Evolutionary conservation across 2,329 filamentous ascomycete genomes (phyloP).

Genomic region (Colletotrichum incanum): DNA sequence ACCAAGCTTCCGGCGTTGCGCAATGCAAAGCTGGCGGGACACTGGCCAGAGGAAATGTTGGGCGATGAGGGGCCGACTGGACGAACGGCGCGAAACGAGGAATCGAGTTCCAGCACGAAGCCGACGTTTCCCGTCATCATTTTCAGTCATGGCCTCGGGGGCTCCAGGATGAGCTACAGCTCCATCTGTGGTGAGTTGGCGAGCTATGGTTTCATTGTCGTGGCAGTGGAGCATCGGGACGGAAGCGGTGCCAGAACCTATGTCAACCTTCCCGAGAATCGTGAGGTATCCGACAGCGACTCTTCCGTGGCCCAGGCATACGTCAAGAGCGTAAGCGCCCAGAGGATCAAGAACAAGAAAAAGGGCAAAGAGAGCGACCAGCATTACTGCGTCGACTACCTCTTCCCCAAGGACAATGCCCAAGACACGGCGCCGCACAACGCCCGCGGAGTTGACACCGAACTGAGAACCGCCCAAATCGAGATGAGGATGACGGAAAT

Average conservation of each 20-base stretch:
- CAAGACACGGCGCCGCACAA: constrained; percentile 69
- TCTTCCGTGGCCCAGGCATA: constrained; percentile 49
- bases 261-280: constrained; percentile 68
- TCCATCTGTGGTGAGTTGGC: constrained; percentile 77
- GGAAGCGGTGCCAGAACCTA: constrained; percentile 74
- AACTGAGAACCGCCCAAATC: constrained; percentile 74
- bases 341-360: constrained; percentile 53
- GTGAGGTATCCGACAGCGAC: constrained; percentile 52
- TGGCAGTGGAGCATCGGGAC: constrained; percentile 76
- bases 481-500: constrained; percentile 76
- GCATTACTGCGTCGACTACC: constrained; percentile 71
- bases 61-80: constrained; percentile 53
- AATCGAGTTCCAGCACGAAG: constrained; percentile 46
- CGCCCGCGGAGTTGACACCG: constrained; percentile 71
- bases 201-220: constrained; percentile 76
- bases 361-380: constrained; percentile 48
- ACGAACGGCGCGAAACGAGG: constrained; percentile 50
- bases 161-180: constrained; percentile 74
- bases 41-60: constrained; percentile 64
- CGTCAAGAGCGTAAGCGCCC: constrained; percentile 51
- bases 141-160: constrained; percentile 78
- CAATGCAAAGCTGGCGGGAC: constrained; percentile 71
- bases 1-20: constrained; percentile 77
- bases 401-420: constrained; percentile 72
- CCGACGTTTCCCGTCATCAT: constrained; percentile 74